Evolutionary conservation across 805 yeast species (phyloP).

Genomic region (Yarrowia sp.): DNA sequence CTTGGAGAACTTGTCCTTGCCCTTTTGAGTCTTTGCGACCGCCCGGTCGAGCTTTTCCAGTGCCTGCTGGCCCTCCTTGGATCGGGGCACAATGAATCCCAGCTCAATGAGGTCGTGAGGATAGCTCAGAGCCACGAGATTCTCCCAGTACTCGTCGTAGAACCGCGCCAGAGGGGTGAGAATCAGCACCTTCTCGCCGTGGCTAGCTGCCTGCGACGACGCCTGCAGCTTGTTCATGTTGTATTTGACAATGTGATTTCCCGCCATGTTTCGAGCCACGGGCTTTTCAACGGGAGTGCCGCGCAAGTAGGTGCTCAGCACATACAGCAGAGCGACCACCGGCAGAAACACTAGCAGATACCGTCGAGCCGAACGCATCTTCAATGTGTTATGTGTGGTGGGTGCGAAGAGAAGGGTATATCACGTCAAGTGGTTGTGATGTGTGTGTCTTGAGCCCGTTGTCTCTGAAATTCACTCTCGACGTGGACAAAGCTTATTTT

Average conservation of each 20-base stretch:
- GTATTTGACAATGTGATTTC: conserved; percentile 50
- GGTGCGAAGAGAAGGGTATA: background rate
- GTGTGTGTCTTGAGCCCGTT: background rate
- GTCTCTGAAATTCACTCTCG: conserved; percentile 4
- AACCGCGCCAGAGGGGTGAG: conserved; percentile 89
- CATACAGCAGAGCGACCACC: conserved; percentile 16
- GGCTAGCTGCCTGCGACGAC: conserved; percentile 65
- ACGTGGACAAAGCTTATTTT: conserved; percentile 16
- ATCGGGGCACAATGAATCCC: conserved; percentile 89
- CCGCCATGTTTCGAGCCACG: conserved; percentile 27
- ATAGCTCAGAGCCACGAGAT: conserved; percentile 67
- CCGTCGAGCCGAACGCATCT: conserved; percentile 26
- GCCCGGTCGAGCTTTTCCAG: conserved; percentile 68
- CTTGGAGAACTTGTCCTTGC: conserved; percentile 69
- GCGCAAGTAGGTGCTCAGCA: conserved; percentile 7
- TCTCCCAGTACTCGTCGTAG: conserved; percentile 83
- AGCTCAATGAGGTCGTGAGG: conserved; percentile 82
- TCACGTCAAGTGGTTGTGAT: background rate
- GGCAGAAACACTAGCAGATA: conserved; percentile 21
- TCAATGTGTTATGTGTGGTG: background rate
- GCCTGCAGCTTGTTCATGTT: conserved; percentile 77
- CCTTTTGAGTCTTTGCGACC: conserved; percentile 66
- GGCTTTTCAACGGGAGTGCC: conserved; percentile 26
- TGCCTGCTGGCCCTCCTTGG: conserved; percentile 75
- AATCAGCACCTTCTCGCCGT: conserved; percentile 78